These are phyloP conservation scores for Globisporangium sylvaticum DNA, from an alignment of 352 stramenopile species.

Conservation along the genomic window DNA sequence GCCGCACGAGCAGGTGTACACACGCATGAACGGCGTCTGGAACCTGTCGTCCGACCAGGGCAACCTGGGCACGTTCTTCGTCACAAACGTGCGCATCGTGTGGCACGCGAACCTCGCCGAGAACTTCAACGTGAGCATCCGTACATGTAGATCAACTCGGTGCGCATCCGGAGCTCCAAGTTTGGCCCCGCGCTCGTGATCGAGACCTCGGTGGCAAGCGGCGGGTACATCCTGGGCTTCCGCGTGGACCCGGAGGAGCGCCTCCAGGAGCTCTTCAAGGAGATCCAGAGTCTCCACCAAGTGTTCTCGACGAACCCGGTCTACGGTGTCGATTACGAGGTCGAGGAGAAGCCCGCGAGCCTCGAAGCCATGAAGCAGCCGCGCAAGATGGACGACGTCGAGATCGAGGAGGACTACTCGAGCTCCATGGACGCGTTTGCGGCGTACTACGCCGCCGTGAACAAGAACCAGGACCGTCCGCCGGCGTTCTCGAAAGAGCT, in stretches of 20 bases:
- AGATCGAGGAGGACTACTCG: constrained; percentile 85
- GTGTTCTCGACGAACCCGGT: constrained; percentile 86
- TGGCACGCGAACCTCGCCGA: constrained; percentile 92
- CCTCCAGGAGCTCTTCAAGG: constrained; percentile 82
- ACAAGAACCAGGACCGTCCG: constrained; percentile 78
- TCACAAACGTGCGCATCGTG: constrained; percentile 91
- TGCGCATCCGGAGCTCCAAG: constrained; percentile 84
- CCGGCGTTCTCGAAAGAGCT: constrained; percentile 76
- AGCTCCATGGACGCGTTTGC: constrained; percentile 87
- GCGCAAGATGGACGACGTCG: constrained; percentile 79
- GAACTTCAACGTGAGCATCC: constrained; percentile 95
- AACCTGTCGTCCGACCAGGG: constrained; percentile 91
- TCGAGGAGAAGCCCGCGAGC: constrained; percentile 69
- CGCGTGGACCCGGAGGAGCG: constrained; percentile 85
- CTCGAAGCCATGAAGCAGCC: constrained; percentile 68
- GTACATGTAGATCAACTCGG: constrained; percentile 92
- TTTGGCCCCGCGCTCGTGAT: constrained; percentile 90
- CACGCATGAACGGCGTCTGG: constrained; percentile 83
- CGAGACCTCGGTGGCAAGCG: constrained; percentile 75
- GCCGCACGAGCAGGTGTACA: constrained; percentile 90
- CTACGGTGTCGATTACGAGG: constrained; percentile 87
- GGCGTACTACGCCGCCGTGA: constrained; percentile 85
- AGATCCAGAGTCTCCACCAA: constrained; percentile 78
- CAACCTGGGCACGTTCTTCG: constrained; percentile 90
- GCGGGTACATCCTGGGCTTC: constrained; percentile 91